Evolutionary conservation across 192 early-diverging fungal genomes (phyloP).

Genomic region (Paraglomus occultum): DNA sequence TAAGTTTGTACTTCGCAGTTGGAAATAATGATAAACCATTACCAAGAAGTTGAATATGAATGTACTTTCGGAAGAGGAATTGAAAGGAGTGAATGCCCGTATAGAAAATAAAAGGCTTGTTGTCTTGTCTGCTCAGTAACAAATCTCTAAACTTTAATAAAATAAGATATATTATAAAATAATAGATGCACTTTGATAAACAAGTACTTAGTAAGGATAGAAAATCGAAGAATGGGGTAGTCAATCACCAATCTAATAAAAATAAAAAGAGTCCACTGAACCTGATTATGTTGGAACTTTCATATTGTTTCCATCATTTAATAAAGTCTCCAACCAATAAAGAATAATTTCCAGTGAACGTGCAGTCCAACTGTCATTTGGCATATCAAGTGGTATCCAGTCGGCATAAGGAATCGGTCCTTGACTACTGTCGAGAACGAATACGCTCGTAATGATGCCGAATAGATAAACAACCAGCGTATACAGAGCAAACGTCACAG

Average conservation of each 20-base stretch:
- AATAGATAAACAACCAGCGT: slow-evolving; percentile 48
- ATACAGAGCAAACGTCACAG: slow-evolving; percentile 47
- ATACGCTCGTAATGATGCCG: slow-evolving; percentile 48
- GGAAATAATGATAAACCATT: neutral
- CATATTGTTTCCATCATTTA: slow-evolving; percentile 20
- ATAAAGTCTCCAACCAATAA: slow-evolving; percentile 23
- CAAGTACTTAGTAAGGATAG: no score
- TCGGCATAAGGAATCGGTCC: slow-evolving; percentile 14
- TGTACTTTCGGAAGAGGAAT: no score
- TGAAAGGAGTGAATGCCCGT: no score
- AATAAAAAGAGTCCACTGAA: neutral
- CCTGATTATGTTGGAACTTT: slow-evolving; percentile 19
- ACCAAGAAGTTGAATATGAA: neutral
- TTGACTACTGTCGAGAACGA: slow-evolving; percentile 41
- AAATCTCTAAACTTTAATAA: neutral
- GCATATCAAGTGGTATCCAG: neutral
- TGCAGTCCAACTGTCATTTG: neutral
- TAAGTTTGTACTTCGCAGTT: neutral
- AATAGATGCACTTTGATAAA: no score
- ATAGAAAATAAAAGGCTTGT: no score
- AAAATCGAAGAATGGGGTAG: no score
- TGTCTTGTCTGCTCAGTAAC: no score
- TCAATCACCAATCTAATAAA: neutral
- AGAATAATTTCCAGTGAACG: slow-evolving; percentile 21
- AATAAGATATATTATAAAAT: slow-evolving; percentile 1